phyloP scores from a whole-genome alignment of 2,329 filamentous ascomycete species.

The Fusarium praegraminearum region DNA sequence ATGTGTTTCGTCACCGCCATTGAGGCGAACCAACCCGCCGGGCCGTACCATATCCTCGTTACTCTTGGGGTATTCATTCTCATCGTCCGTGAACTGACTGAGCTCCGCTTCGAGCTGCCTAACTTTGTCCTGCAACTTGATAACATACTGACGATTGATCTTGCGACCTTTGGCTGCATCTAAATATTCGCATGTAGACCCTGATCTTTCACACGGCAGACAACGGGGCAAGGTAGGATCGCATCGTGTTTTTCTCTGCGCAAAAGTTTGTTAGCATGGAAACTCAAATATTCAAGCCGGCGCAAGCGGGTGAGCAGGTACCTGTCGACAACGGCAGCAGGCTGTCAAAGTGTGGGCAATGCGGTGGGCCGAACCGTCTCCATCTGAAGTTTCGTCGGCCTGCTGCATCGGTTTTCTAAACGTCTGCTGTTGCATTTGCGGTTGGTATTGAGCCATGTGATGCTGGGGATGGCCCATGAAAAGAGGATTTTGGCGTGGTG shows the following conservation, averaged over 20 bases:
- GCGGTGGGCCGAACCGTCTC: conserved; percentile 66
- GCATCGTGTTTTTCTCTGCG: conserved; percentile 92
- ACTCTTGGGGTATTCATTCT: conserved; percentile 75
- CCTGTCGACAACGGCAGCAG: conserved; percentile 83
- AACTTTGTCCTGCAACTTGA: conserved; percentile 89
- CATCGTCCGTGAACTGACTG: conserved; percentile 80
- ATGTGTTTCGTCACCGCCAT: conserved; percentile 85
- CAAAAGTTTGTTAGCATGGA: conserved; percentile 29
- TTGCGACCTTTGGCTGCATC: conserved; percentile 88
- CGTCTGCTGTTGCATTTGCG: conserved; percentile 48
- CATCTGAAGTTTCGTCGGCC: conserved; percentile 60
- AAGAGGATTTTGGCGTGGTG: conserved; percentile 53
- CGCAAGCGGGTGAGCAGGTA: conserved; percentile 55
- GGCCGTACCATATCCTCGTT: conserved; percentile 88
- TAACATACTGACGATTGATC: conserved; percentile 91
- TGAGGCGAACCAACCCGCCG: conserved; percentile 85
- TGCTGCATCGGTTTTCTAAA: conserved; percentile 48
- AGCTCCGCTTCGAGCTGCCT: conserved; percentile 85
- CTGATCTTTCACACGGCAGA: conserved; percentile 90
- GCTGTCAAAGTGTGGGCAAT: conserved; percentile 85
- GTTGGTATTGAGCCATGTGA: conserved; percentile 42
- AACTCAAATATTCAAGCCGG: neutral
- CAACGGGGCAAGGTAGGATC: conserved; percentile 93
- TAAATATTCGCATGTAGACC: conserved; percentile 93
- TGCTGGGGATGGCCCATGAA: conserved; percentile 47